phyloP scores from a whole-genome alignment of 2,329 filamentous ascomycete species.

The Lachnellula arida region DNA sequence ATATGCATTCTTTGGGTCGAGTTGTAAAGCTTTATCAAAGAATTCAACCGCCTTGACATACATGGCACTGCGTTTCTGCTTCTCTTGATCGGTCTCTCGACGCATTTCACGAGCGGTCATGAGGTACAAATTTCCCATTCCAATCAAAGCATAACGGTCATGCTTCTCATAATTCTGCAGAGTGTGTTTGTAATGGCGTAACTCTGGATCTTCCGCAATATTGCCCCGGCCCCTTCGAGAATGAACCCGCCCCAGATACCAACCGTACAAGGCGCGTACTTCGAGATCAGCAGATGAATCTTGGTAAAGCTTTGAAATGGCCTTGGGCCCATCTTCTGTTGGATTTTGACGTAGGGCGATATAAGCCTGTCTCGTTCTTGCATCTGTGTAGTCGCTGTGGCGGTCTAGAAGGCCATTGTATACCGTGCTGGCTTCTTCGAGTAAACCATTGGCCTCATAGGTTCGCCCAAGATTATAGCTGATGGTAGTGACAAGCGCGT shows the following conservation, averaged over 20 bases:
- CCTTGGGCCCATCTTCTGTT: conserved; percentile 79
- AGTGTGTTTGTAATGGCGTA: conserved; percentile 94
- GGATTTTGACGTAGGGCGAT: conserved; percentile 79
- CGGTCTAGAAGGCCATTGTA: conserved; percentile 82
- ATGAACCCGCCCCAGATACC: conserved; percentile 79
- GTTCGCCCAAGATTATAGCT: conserved; percentile 94
- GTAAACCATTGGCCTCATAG: conserved; percentile 79
- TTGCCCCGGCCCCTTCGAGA: conserved; percentile 78
- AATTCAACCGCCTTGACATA: conserved; percentile 96
- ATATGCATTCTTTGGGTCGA: conserved; percentile 94
- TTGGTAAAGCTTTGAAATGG: conserved; percentile 80
- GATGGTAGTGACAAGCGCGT: conserved; percentile 90
- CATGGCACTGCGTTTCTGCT: conserved; percentile 79
- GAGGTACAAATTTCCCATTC: conserved; percentile 90
- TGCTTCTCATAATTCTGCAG: conserved; percentile 94
- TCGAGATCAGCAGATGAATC: conserved; percentile 82
- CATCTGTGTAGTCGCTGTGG: conserved; percentile 90
- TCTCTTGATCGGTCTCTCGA: conserved; percentile 81
- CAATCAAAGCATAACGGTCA: conserved; percentile 91
- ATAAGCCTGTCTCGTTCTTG: conserved; percentile 81
- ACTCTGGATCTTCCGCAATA: conserved; percentile 83
- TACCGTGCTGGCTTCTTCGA: conserved; percentile 78
- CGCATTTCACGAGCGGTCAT: conserved; percentile 90
- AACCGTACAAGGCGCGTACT: conserved; percentile 87
- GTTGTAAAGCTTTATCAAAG: conserved; percentile 91